A percentile compares a stretch with the other conserved stretches of the same genome.
Evolutionary conservation across 116 monocot species (phyloP).

Genomic region (Papilionanthe hybrid): DNA sequence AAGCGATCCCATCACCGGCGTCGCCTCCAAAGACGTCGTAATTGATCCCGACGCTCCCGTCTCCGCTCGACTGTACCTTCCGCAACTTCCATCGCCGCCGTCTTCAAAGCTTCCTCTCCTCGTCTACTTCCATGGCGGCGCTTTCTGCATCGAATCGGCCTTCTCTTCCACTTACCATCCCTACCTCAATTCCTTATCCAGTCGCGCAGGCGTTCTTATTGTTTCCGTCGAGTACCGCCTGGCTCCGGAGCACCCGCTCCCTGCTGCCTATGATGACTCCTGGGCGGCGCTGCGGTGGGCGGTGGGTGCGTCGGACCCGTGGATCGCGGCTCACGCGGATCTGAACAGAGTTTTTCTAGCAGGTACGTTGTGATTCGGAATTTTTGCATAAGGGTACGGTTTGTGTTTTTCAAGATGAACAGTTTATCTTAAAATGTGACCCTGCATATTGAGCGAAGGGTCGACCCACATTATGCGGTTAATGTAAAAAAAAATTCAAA

Average conservation of each 20-base stretch:
- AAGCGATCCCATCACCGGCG: constrained; percentile 9
- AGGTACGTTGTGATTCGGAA: constrained; percentile 3
- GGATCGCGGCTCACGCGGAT: constrained; percentile 29
- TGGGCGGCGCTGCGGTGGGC: constrained; percentile 28
- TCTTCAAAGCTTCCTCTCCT: constrained; percentile 18
- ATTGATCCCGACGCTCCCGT: constrained; percentile 13
- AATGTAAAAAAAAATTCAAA: too few species aligned
- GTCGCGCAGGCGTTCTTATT: constrained; percentile 3
- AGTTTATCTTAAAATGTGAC: too few species aligned
- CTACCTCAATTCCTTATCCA: constrained; percentile 16
- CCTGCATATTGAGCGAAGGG: too few species aligned
- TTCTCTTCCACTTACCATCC: not conserved
- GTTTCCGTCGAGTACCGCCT: constrained; percentile 38
- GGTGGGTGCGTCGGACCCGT: constrained; percentile 17
- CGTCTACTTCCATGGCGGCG: constrained; percentile 28
- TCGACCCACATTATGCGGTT: too few species aligned
- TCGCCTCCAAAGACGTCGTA: constrained; percentile 23
- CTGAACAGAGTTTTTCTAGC: constrained; percentile 20
- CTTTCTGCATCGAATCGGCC: constrained; percentile 13
- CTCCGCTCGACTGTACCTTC: constrained; percentile 23
- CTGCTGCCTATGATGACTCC: constrained; percentile 35
- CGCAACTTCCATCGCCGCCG: not conserved
- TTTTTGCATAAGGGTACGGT: too few species aligned
- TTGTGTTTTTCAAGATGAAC: too few species aligned
- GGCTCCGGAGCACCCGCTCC: constrained; percentile 29